Conservation (phyloP, 495 filamentous ascomycete genomes). For the Neurospora sp. region DNA sequence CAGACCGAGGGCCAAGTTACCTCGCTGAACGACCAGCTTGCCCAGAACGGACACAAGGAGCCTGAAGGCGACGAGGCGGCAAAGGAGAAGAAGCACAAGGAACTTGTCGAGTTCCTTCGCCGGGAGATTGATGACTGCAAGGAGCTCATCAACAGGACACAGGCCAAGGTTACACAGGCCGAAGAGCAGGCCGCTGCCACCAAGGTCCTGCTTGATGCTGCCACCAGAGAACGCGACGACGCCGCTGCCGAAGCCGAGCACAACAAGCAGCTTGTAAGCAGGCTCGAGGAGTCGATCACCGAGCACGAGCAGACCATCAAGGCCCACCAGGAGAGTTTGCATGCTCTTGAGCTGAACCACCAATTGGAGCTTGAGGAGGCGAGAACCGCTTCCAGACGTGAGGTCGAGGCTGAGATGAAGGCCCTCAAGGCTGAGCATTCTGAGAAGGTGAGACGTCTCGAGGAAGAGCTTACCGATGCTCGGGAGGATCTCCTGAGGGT, state of each 20-base stretch:
- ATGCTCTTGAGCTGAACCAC: conserved; percentile 34
- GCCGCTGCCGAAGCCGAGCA: conserved; percentile 33
- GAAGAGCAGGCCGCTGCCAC: conserved; percentile 54
- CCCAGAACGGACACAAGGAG: conserved; percentile 11
- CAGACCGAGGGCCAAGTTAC: not conserved
- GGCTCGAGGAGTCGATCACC: conserved; percentile 48
- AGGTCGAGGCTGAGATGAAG: conserved; percentile 34
- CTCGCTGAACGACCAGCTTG: not conserved
- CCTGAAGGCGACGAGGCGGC: conserved; percentile 26
- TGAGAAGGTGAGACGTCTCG: conserved; percentile 47
- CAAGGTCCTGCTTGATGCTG: conserved; percentile 46
- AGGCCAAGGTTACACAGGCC: conserved; percentile 51
- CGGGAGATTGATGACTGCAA: conserved; percentile 73
- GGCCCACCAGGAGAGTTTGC: conserved; percentile 37
- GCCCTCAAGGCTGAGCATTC: conserved; percentile 46
- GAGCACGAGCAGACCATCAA: conserved; percentile 42
- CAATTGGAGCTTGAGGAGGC: conserved; percentile 39
- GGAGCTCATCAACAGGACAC: conserved; percentile 51
- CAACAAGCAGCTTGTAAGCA: conserved; percentile 43
- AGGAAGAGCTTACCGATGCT: conserved; percentile 60
- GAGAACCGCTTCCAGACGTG: conserved; percentile 26
- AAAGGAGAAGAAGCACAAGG: conserved; percentile 45
- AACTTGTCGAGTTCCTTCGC: conserved; percentile 56
- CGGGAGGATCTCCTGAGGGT: conserved; percentile 59
- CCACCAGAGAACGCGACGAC: conserved; percentile 35